phyloP scores from a whole-genome alignment of 306 rosid species.

The Quercus ilex region DNA sequence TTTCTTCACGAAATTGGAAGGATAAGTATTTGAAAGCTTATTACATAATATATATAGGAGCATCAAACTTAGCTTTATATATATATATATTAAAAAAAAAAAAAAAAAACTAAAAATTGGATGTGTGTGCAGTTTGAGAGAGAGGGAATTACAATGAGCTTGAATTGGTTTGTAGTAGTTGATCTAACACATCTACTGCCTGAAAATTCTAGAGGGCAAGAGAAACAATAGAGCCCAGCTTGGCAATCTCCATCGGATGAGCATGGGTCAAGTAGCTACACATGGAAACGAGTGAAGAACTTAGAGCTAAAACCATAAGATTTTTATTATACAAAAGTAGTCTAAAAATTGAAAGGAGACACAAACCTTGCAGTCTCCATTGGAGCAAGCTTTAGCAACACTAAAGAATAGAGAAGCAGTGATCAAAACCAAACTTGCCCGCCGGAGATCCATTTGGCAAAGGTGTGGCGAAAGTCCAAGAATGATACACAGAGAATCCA shows the following conservation, averaged over 20 bases:
- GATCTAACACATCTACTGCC: slow-evolving; percentile 75
- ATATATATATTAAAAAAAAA: no score
- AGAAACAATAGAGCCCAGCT: slow-evolving; percentile 51
- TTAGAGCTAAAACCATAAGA: background rate
- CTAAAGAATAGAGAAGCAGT: slow-evolving; percentile 21
- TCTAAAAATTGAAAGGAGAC: background rate
- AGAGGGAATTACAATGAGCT: slow-evolving; percentile 33
- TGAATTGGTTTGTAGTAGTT: slow-evolving; percentile 61
- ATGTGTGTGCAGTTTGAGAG: background rate
- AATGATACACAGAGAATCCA: background rate
- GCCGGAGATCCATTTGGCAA: slow-evolving; percentile 35
- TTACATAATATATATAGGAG: no score
- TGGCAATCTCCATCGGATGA: slow-evolving; percentile 65
- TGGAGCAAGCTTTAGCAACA: slow-evolving; percentile 45
- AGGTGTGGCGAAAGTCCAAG: background rate
- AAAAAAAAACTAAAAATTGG: no score
- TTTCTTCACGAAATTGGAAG: background rate
- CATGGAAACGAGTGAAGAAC: background rate
- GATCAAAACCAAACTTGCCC: slow-evolving; percentile 21
- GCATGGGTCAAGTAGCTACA: slow-evolving; percentile 65
- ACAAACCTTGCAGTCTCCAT: slow-evolving; percentile 62
- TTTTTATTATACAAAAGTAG: background rate
- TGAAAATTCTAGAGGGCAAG: slow-evolving; percentile 43
- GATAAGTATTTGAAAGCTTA: background rate
- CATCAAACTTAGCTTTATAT: no score